Evolutionary conservation across 352 stramenopile genomes (phyloP), one percentile per base, ranked within the genome.

Genomic region (Phytophthora colocasiae): DNA sequence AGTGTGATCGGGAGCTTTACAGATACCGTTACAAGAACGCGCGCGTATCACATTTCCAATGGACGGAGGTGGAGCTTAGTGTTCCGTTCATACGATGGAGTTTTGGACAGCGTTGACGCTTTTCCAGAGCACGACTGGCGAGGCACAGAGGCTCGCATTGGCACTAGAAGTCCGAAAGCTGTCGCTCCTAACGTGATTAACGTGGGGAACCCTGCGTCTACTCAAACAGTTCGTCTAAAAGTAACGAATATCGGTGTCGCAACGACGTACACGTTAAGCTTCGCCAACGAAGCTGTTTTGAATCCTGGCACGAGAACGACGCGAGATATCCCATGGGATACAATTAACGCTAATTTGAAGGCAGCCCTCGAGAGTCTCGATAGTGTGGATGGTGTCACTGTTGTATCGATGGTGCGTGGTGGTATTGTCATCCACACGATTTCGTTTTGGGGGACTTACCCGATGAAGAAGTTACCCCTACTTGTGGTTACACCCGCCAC

Each of bases 381-480:
- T 41, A 74, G 58, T 7, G 69, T 95, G 0, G 81, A 93, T 19
- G 84, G 83, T 5, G 83, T 91, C 2, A 90, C 58, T 0, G 81
- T 95, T 8, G 67, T 45, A 0, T 89, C 85, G 0, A 45, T 71
- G 8, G 45, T 69, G 2, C 63, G 72, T 2, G 69, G 69, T 19
- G 75, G 87, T 6, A 92, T 83, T 9, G 91, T 87, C 38, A 67
- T 97, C 6, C 92, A 96, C 64, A 91, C 31, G 81, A 77, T 97
- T 57, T 87, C 67, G n/a, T 97, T 97, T 45, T 97, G 88, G 89
- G 90, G 90, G 3, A 79, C 73, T 15, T 93, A 93, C 44, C 73
- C 83, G 9, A 81, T 77, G 44, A 69, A 68, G 14, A 90, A 72
- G 7, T 45, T 91, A 0, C 83, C 83, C 7, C 64, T 86, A 4